Percentiles rank a stretch among this genome's conserved stretches.
These are phyloP conservation scores for Solanum pimpinellifolium DNA, from an alignment of 257 asterid species.

Conservation along the genomic window DNA sequence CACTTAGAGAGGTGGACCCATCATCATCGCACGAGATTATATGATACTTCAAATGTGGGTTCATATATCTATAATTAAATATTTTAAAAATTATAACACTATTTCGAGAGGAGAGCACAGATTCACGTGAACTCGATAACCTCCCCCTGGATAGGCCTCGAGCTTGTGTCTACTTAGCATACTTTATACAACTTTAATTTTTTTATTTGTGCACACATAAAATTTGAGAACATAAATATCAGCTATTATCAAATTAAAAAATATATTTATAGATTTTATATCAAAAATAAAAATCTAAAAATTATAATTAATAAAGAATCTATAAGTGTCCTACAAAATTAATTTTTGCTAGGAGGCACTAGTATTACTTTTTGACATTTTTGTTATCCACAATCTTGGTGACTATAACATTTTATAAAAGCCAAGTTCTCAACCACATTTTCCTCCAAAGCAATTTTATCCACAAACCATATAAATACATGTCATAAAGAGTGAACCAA, in stretches of 20 bases:
- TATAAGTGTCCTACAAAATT: not conserved
- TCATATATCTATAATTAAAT: no score
- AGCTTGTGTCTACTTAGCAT: no score
- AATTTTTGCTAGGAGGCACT: not conserved
- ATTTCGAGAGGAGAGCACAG: no score
- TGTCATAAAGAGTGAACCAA: not conserved
- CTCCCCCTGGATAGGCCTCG: rapidly evolving
- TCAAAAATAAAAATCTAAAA: not conserved
- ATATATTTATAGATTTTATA: no score
- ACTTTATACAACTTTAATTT: no score
- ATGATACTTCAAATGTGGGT: no score
- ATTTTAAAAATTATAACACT: no score
- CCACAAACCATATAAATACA: not conserved
- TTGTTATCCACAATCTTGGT: conserved; percentile 2
- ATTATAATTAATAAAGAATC: not conserved
- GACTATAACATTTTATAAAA: not conserved
- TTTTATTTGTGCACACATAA: not conserved
- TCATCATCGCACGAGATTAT: no score
- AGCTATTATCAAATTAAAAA: no score
- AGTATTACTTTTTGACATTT: not conserved
- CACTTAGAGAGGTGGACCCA: no score
- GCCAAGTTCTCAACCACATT: not conserved
- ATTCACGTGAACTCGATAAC: no score
- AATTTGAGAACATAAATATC: not conserved
- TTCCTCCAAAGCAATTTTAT: not conserved